These are phyloP conservation scores for Emmonsia crescens DNA, from an alignment of 2,329 filamentous ascomycete genomes.

Conservation along the genomic window DNA sequence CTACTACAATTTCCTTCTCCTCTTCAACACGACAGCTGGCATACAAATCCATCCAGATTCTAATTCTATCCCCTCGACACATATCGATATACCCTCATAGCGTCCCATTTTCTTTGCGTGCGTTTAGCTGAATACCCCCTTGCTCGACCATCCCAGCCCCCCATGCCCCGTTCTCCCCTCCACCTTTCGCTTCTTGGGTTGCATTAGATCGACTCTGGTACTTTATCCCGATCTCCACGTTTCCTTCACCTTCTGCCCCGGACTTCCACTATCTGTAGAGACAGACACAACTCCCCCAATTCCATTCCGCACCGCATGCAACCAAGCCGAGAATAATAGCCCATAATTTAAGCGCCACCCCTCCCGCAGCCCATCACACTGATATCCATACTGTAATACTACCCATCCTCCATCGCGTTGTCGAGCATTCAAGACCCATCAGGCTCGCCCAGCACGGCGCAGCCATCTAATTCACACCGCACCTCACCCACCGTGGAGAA, in stretches of 20 bases:
- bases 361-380: background rate
- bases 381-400: background rate
- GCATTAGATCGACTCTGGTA: background rate
- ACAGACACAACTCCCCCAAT: background rate
- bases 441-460: slow-evolving; percentile 36
- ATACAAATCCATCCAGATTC: background rate
- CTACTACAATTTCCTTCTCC: background rate
- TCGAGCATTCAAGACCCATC: slow-evolving; percentile 20
- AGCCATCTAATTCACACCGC: slow-evolving; percentile 23
- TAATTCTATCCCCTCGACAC: background rate
- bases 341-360: background rate
- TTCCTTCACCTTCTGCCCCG: background rate
- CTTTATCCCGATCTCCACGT: background rate
- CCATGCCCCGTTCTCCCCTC: background rate
- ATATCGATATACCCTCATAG: background rate
- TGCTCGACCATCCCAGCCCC: background rate
- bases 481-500: slow-evolving; percentile 31
- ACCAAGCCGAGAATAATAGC: background rate
- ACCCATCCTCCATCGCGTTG: slow-evolving; percentile 20
- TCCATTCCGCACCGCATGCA: background rate
- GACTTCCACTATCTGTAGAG: background rate
- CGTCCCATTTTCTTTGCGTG: background rate
- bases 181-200: background rate
- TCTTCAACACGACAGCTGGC: background rate
- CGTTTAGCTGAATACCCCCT: background rate